Conservation (phyloP, 2,329 filamentous ascomycete genomes). For the Tympanopsis confertula region DNA sequence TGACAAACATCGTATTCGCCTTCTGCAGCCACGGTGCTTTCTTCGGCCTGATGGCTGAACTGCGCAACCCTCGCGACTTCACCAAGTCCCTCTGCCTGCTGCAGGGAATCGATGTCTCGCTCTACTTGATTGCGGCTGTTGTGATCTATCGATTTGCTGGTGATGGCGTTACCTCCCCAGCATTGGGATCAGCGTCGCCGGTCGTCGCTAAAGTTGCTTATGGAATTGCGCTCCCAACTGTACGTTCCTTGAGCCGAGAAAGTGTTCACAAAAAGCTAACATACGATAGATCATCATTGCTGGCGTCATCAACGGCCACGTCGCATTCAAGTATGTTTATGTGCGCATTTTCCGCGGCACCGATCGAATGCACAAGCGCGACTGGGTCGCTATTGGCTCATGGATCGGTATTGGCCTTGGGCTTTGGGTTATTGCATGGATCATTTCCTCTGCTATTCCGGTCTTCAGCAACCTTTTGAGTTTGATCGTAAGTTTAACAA, state of each 20-base stretch:
- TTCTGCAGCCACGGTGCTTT: conserved; percentile 28
- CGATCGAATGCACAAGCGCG: conserved; percentile 27
- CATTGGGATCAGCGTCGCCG: conserved; percentile 37
- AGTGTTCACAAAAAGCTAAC: background rate
- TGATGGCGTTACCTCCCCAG: conserved; percentile 37
- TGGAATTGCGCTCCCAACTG: conserved; percentile 41
- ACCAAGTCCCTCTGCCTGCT: conserved; percentile 31
- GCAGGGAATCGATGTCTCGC: conserved; percentile 31
- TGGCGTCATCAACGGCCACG: conserved; percentile 44
- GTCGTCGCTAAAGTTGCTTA: conserved; percentile 41
- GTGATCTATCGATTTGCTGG: conserved; percentile 49
- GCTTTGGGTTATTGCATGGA: conserved; percentile 39
- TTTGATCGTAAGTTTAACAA: conserved; percentile 26
- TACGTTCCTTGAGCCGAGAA: background rate
- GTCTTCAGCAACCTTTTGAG: conserved; percentile 43
- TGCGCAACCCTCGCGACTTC: conserved; percentile 38
- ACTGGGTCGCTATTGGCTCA: conserved; percentile 24
- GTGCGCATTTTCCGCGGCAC: conserved; percentile 38
- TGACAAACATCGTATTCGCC: background rate
- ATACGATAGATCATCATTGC: conserved; percentile 35
- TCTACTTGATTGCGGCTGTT: conserved; percentile 42
- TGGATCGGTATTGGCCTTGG: conserved; percentile 35
- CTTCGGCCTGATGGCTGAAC: conserved; percentile 45
- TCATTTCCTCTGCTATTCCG: conserved; percentile 44
- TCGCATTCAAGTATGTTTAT: conserved; percentile 42